A percentile compares a stretch with the other conserved stretches of the same genome.
Evolutionary conservation across 257 asterid genomes (phyloP).

Genomic region (Hygrophila difformis): DNA sequence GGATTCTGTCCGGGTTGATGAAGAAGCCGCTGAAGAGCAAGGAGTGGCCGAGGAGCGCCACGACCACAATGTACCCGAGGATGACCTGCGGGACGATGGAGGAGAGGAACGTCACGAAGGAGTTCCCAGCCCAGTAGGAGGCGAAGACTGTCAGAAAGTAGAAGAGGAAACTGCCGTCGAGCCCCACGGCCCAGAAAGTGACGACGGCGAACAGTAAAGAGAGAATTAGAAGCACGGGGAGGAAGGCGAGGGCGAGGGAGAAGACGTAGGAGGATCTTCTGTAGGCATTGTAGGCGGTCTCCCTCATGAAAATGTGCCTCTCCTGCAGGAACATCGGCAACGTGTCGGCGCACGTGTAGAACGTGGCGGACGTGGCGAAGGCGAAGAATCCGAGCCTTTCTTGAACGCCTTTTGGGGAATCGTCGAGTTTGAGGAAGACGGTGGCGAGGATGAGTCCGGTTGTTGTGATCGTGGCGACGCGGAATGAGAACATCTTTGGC

Average conservation of each 20-base stretch:
- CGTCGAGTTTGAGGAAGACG: conserved; percentile 53
- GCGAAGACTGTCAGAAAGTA: conserved; percentile 49
- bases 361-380: conserved; percentile 65
- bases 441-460: conserved; percentile 74
- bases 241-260: conserved; percentile 46
- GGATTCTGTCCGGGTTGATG: conserved; percentile 66
- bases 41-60: conserved; percentile 60
- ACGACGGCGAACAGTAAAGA: conserved; percentile 47
- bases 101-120: conserved; percentile 69
- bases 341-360: conserved; percentile 82
- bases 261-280: conserved; percentile 59
- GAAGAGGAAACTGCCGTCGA: conserved; percentile 58
- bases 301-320: conserved; percentile 68
- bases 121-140: conserved; percentile 76
- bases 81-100: conserved; percentile 78
- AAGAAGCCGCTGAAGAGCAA: conserved; percentile 76
- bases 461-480: conserved; percentile 41
- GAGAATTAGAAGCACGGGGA: conserved; percentile 44
- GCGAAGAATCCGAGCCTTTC: conserved; percentile 75
- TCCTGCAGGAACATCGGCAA: conserved; percentile 66
- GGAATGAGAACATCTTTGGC: conserved; percentile 59
- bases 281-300: conserved; percentile 63
- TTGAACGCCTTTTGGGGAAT: conserved; percentile 58
- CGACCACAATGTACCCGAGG: conserved; percentile 71
- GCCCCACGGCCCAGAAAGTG: conserved; percentile 74